phyloP scores from a whole-genome alignment of 1,284 basidiomycete genomes.

The Rhodotorula sp. region DNA sequence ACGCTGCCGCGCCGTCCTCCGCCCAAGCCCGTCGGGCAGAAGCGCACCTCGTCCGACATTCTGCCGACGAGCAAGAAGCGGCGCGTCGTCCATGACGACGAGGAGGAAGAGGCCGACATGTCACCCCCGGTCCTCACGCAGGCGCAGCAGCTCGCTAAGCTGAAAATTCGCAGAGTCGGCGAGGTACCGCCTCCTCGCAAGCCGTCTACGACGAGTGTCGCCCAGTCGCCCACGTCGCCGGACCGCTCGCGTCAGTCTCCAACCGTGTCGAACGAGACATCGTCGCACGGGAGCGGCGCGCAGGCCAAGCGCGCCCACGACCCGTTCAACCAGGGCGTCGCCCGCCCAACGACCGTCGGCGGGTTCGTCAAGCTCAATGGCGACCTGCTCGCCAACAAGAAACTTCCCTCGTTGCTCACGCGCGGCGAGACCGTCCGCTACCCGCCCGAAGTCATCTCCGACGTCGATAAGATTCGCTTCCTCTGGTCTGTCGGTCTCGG shows the following conservation, averaged over 20 bases:
- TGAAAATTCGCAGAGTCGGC: slow-evolving; percentile 1
- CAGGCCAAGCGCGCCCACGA: slow-evolving; percentile 16
- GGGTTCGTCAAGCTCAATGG: slow-evolving; percentile 15
- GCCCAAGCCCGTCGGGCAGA: background rate
- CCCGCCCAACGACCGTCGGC: background rate
- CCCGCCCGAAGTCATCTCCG: background rate
- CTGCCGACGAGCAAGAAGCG: background rate
- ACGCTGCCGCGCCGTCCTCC: too few relatives aligned
- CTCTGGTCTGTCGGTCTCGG: slow-evolving; percentile 9
- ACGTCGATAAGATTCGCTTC: slow-evolving; percentile 1
- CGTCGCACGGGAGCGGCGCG: slow-evolving; percentile 21
- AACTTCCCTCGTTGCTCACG: background rate
- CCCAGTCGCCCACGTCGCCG: background rate
- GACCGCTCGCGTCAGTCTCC: background rate
- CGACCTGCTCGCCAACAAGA: background rate
- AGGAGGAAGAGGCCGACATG: slow-evolving; percentile 10
- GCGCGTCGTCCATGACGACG: slow-evolving; percentile 36
- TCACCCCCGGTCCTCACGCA: slow-evolving; percentile 1
- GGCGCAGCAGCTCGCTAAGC: background rate
- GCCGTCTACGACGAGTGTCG: background rate
- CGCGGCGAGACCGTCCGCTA: background rate
- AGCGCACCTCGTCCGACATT: background rate
- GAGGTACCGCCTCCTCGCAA: background rate
- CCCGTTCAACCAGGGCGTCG: slow-evolving; percentile 11
- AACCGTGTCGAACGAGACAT: background rate